phyloP scores from a whole-genome alignment of 768 basidiomycete genomes.

The Suillus clintonianus region DNA sequence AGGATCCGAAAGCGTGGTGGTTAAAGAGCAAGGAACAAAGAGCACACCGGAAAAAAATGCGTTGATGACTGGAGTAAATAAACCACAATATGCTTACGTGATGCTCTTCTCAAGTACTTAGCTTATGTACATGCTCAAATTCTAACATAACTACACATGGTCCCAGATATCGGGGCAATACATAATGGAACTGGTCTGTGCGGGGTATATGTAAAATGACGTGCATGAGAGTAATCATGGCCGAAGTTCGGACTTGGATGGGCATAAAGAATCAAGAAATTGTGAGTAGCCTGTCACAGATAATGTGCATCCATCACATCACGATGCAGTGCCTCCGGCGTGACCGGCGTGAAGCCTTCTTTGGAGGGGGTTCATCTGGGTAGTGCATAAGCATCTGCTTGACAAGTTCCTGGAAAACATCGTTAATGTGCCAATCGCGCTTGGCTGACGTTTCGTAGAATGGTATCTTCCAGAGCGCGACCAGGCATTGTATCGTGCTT shows the following conservation, averaged over 20 bases:
- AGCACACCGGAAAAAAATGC: conserved; percentile 21
- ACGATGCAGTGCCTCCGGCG: conserved; percentile 35
- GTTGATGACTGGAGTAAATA: neutral
- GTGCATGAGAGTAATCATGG: neutral
- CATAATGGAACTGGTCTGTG: conserved; percentile 1
- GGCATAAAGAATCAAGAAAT: neutral
- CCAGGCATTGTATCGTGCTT: conserved; percentile 62
- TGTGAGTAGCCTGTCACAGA: neutral
- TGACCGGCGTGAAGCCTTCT: conserved; percentile 31
- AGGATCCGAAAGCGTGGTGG: conserved; percentile 4
- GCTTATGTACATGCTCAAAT: neutral
- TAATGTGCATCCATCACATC: conserved; percentile 26
- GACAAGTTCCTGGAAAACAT: conserved; percentile 78
- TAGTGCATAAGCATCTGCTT: conserved; percentile 72
- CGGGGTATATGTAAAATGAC: neutral
- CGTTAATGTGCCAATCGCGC: conserved; percentile 75
- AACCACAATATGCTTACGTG: conserved; percentile 3
- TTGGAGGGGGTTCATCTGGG: conserved; percentile 44
- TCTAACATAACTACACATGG: neutral
- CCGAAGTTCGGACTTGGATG: neutral
- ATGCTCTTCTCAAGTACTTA: neutral
- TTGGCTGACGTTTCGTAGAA: conserved; percentile 92
- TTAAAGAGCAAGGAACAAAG: conserved; percentile 3
- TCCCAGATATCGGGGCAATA: neutral
- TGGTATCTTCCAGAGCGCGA: conserved; percentile 66